phyloP scores from a whole-genome alignment of 352 stramenopile genomes.

The Phytophthora cactorum region DNA sequence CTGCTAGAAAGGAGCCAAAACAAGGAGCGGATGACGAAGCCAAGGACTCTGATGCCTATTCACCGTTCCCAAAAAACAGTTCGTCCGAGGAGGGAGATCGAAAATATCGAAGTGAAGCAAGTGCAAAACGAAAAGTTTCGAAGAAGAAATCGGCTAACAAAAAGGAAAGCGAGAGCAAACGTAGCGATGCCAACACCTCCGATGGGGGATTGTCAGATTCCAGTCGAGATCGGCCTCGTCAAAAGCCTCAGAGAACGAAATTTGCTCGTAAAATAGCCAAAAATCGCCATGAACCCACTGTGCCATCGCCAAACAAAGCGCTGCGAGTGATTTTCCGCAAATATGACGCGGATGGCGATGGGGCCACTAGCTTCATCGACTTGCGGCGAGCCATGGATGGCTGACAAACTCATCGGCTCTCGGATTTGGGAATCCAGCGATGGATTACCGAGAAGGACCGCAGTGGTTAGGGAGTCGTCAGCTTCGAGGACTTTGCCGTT shows the following conservation, averaged over 20 bases:
- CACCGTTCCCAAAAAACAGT: conserved; percentile 23
- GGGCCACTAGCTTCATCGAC: conserved; percentile 56
- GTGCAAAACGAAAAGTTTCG: neutral
- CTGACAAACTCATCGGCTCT: conserved; percentile 27
- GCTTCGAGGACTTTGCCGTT: conserved; percentile 64
- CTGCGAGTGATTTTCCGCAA: conserved; percentile 50
- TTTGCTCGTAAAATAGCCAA: neutral
- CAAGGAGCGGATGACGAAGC: conserved; percentile 20
- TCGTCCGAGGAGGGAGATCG: conserved; percentile 9
- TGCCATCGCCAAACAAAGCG: conserved; percentile 2
- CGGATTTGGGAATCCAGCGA: conserved; percentile 53
- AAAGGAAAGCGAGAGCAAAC: neutral
- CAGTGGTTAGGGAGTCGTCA: too few species aligned
- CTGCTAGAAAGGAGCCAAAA: neutral
- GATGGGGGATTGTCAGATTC: neutral
- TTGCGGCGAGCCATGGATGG: conserved; percentile 48
- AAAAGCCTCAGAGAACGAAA: neutral
- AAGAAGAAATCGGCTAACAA: conserved; percentile 3
- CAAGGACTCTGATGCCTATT: conserved; percentile 48
- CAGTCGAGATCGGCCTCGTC: neutral
- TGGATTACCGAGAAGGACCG: conserved; percentile 58
- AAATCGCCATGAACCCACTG: neutral
- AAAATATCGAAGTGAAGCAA: neutral
- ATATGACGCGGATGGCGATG: conserved; percentile 59
- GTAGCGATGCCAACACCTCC: neutral